Conservation (phyloP, 2,329 filamentous ascomycete genomes). For the Nemania sp. region DNA sequence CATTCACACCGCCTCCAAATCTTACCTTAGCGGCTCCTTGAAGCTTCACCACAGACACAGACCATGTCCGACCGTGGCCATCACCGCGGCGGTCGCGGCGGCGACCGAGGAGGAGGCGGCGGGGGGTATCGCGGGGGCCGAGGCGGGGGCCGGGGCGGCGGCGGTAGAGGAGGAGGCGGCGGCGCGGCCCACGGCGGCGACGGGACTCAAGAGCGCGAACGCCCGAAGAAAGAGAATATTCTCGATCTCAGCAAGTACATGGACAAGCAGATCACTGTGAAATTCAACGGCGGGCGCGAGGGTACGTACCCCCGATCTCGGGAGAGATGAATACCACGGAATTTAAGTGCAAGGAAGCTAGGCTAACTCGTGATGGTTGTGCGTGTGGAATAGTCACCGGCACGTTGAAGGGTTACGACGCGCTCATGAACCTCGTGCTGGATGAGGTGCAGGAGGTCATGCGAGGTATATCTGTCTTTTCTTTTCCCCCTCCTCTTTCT, state of each 20-base stretch:
- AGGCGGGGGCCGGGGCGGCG: slow-evolving; percentile 46
- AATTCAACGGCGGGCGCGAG: slow-evolving; percentile 94
- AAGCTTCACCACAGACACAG: slow-evolving; percentile 26
- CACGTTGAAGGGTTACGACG: slow-evolving; percentile 91
- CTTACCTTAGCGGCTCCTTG: no score
- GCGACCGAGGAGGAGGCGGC: slow-evolving; percentile 47
- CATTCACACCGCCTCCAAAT: no score
- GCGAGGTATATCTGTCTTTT: slow-evolving; percentile 60
- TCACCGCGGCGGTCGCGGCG: slow-evolving; percentile 52
- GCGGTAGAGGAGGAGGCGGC: slow-evolving; percentile 49
- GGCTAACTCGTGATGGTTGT: slow-evolving; percentile 5
- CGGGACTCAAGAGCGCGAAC: slow-evolving; percentile 62
- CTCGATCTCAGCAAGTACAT: slow-evolving; percentile 94
- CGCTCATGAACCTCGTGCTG: slow-evolving; percentile 95
- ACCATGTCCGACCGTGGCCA: slow-evolving; percentile 56
- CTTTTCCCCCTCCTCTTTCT: background rate
- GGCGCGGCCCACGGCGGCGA: slow-evolving; percentile 48
- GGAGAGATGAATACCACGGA: background rate
- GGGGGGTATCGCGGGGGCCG: slow-evolving; percentile 45
- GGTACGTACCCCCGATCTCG: slow-evolving; percentile 62
- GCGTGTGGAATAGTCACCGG: slow-evolving; percentile 71
- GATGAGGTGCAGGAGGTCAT: slow-evolving; percentile 92
- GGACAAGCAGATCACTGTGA: slow-evolving; percentile 93
- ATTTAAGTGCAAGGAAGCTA: background rate
- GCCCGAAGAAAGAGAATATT: slow-evolving; percentile 98